Evolutionary conservation across 1,284 basidiomycete species (phyloP), one percentile per base, ranked within the genome.

Genomic region (Rhodotorula sp.): DNA sequence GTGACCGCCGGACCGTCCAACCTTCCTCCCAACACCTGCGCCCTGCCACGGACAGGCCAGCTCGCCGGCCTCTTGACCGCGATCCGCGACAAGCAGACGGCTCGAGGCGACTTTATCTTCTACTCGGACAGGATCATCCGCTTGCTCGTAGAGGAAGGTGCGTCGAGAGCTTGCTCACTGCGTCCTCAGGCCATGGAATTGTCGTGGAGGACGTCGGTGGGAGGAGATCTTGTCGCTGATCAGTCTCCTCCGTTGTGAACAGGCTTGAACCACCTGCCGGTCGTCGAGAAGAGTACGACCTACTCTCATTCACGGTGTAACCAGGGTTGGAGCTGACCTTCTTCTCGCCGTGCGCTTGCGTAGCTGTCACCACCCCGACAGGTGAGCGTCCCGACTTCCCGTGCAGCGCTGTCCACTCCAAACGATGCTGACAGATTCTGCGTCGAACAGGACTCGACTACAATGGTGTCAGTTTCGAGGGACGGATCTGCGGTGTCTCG

Each of bases 21-120:
- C 54, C 82, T 91, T 12, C 91, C 91, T 20, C 84, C 88, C 1
- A 91, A 89, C 26, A 91, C 93, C n/a, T 88, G 89, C 79, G 91
- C 90, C 3, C 85, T 95, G 3, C 87, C 88, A 0, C 91, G 89
- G 76, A 97, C 94, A 0, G 87, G 82, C 4, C 93, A 96, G 82
- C 88, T 99, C 45, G 94, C 98, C 81, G 94, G 94, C 0, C 84
- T 98, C 26, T 91, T 96, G 82, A 98, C 96, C 22, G 95, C 97
- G 82, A 95, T 99, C 79, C 83, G 77, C 46, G 79, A 81, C 72
- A 66, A 73, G 24, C 73, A 79, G 7, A 83, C 82, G 20, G 72
- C 76, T 26, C 76, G 95, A 56, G 94, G 94, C 30, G 95, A 99
- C 81, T 99, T 99, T 79, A 87, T 99, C 76, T 99, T 99, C 83